Conservation (phyloP, 2,329 filamentous ascomycete genomes). For the Chrysoporthe deuterocubensis region DNA sequence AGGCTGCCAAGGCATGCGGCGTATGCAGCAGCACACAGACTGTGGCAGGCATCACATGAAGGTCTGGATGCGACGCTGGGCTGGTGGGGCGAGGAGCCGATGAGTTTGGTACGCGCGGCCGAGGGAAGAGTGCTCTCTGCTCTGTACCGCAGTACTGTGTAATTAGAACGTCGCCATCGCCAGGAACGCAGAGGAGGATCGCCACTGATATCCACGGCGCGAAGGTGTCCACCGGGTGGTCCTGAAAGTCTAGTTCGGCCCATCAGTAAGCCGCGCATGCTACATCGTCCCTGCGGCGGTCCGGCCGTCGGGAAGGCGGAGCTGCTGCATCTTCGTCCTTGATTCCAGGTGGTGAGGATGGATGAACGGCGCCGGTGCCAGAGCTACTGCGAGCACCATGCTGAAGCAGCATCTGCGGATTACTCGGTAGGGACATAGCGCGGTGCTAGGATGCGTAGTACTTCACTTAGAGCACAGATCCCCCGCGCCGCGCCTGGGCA, state of each 20-base stretch:
- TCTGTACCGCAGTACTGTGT: background rate
- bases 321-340: too few species aligned
- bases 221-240: too few species aligned
- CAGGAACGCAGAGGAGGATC: background rate
- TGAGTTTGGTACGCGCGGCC: background rate
- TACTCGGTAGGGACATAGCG: background rate
- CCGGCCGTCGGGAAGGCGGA: too few species aligned
- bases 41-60: slow-evolving; percentile 3
- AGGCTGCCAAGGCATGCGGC: slow-evolving; percentile 2
- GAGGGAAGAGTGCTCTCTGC: background rate
- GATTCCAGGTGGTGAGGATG: too few species aligned
- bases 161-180: background rate
- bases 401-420: too few species aligned
- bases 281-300: too few species aligned
- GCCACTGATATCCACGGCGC: too few species aligned
- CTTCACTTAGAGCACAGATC: background rate
- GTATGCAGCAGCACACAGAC: background rate
- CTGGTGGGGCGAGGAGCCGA: background rate
- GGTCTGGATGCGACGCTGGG: slow-evolving; percentile 2
- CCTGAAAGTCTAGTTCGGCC: too few species aligned
- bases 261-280: too few species aligned
- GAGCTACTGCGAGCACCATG: too few species aligned
- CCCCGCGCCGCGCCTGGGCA: background rate
- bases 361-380: too few species aligned
- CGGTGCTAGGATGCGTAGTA: background rate